These are phyloP conservation scores for Fremontodendron californicum DNA, from an alignment of 345 rosid genomes.

Conservation along the genomic window DNA sequence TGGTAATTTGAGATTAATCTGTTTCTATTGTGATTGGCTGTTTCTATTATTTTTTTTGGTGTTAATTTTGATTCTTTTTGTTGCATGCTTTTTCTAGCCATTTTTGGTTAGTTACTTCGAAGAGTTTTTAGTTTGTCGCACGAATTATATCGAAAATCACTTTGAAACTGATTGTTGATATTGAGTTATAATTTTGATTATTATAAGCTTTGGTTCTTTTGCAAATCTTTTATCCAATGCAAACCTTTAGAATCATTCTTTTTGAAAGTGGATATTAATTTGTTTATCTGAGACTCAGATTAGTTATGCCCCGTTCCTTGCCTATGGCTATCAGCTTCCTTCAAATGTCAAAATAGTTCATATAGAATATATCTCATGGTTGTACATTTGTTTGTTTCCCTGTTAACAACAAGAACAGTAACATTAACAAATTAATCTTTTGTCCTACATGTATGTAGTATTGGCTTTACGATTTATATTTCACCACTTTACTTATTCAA, in stretches of 20 bases:
- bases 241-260: not conserved
- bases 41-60: not conserved
- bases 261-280: not conserved
- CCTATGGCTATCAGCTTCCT: not conserved
- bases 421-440: not conserved
- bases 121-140: not conserved
- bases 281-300: not conserved
- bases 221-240: not conserved
- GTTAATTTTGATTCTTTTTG: not conserved
- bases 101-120: not conserved
- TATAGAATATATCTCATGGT: not conserved
- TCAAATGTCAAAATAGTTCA: not conserved
- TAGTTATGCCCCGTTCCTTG: not conserved
- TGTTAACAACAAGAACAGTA: not conserved
- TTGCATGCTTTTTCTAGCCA: not conserved
- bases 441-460: not conserved
- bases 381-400: not conserved
- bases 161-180: not conserved
- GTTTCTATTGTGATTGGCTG: not conserved
- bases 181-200: not conserved
- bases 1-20: constrained; percentile 3
- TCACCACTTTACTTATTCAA: not conserved
- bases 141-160: not conserved
- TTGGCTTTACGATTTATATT: not conserved
- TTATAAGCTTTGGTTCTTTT: not conserved